Evolutionary conservation across 2,329 filamentous ascomycete genomes (phyloP), one percentile per base, ranked within the genome.

Genomic region (Aureobasidium musti): DNA sequence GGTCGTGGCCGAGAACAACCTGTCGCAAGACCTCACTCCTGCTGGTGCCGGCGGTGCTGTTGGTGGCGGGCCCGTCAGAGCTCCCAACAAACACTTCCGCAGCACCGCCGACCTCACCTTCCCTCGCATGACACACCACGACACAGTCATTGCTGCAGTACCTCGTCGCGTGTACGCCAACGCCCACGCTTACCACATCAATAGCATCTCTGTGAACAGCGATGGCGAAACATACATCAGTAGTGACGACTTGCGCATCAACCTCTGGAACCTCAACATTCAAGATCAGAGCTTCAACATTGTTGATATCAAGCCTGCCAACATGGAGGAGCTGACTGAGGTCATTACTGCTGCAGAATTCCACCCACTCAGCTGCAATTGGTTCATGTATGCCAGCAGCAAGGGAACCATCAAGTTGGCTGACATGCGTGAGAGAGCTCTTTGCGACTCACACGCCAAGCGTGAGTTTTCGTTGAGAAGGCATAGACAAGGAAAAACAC

Each of bases 201-300:
- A 99, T 83, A 98, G 95, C 83, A 99, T 99, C 79, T 98, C 95
- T n/a, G 95, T 98, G 74, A 99, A 99, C 83, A 98, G 94, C 77
- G 95, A 99, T 78, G 95, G 94, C 67, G 95, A 99, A 83, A 99
- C 95, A 0, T 99, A 98, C 80, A 97, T 99, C 81, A 97, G 93
- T 82, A 97, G 93, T 77, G 95, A 99, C 77, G 95, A 99, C 77
- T 82, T 99, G 70, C 89, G 95, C 70, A 96, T 99, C 83, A 99
- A 99, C 79, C 83, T 99, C 66, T 99, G 95, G 95, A 98, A 99
- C 77, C 84, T 98, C 73, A 98, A 98, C 80, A 99, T 99, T 70
- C 95, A 99, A 78, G 94, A 98, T 74, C 94, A 98, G 81, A 98
- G 95, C 82, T 99, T 99, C 86, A 99, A 99, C 81, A 99, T 99